phyloP scores from a whole-genome alignment of 805 yeast genomes.

The Ogataea minuta region DNA sequence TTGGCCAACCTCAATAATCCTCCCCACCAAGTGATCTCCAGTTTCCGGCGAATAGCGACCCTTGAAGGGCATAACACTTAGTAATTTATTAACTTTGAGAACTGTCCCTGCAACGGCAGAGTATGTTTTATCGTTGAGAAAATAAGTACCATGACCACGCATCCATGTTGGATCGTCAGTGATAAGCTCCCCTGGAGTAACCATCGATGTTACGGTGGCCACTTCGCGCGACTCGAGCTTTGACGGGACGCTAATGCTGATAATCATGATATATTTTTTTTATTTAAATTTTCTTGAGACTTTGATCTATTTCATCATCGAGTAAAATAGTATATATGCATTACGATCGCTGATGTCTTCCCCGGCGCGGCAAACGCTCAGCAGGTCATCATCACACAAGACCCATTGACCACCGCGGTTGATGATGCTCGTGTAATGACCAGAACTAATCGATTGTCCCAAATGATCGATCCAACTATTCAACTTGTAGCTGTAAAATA shows the following conservation, averaged over 20 bases:
- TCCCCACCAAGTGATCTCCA: slow-evolving; percentile 93
- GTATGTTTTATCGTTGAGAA: slow-evolving; percentile 68
- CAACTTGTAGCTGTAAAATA: slow-evolving; percentile 46
- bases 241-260: slow-evolving; percentile 28
- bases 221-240: slow-evolving; percentile 1
- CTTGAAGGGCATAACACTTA: slow-evolving; percentile 81
- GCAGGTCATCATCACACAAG: slow-evolving; percentile 71
- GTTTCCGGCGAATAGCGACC: slow-evolving; percentile 92
- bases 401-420: slow-evolving; percentile 64
- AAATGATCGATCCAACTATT: slow-evolving; percentile 68
- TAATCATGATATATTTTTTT: slow-evolving; percentile 23
- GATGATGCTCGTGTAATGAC: slow-evolving; percentile 72
- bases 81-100: slow-evolving; percentile 77
- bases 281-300: not conserved
- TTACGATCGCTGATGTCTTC: slow-evolving; percentile 37
- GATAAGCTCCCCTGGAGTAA: slow-evolving; percentile 95
- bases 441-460: slow-evolving; percentile 62
- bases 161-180: slow-evolving; percentile 96
- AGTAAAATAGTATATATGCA: slow-evolving; percentile 71
- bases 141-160: slow-evolving; percentile 97
- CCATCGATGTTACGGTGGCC: slow-evolving; percentile 42
- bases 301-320: slow-evolving; percentile 7
- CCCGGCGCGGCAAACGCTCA: slow-evolving; percentile 39
- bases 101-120: slow-evolving; percentile 93
- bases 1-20: slow-evolving; percentile 91